Base-by-base conservation (phyloP, 2,329 filamentous ascomycete genomes). In the Ceratocystis cubensis region DNA sequence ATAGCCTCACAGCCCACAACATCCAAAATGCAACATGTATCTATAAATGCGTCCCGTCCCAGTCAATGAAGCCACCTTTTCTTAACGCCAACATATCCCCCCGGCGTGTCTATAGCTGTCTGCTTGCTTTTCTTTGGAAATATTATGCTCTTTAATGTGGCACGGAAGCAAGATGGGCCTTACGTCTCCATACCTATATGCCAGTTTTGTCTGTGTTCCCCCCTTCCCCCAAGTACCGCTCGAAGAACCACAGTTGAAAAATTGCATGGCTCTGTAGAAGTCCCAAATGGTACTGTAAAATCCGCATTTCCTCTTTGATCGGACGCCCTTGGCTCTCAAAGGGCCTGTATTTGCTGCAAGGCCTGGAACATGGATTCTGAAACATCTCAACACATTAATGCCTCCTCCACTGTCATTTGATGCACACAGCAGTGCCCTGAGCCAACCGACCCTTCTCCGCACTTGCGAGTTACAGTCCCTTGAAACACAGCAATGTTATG, bases 381-480 rank as follows among this genome's bases (percentile, higher is more conserved):
- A 57, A 57, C 53, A 28, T 57, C 53, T 57, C 53, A 28, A n/a
- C 22, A 30, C 53, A 57, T 57, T 33, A 57, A 57, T 57, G 53
- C 53, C 53, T 28, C 53, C 53, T 28, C 53, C 53, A 57, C 53
- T 57, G 28, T 30, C 25, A 57, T 57, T 57, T 56, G 50, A 25
- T 13, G 22, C 8, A 5, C 15, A 33, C 15, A 15, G 7, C 28
- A n/a, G 46, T 48, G 8, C 22, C n/a, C 25, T 57, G 30, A 17
- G 22, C 53, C 15, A 25, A 13, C 13, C 25, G 1, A 28, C 10
- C 15, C 53, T 57, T 15, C 30, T 30, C 53, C 22, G 10, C 53
- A 30, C 53, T 33, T 57, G 53, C 13, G 17, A 17, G 30, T 6
- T 57, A 17, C 25, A 17, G 53, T 25, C 53, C 53, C 53, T 57